Evolutionary conservation across 78 protist species (phyloP).

Genomic region (Chrysochromulina parva): DNA sequence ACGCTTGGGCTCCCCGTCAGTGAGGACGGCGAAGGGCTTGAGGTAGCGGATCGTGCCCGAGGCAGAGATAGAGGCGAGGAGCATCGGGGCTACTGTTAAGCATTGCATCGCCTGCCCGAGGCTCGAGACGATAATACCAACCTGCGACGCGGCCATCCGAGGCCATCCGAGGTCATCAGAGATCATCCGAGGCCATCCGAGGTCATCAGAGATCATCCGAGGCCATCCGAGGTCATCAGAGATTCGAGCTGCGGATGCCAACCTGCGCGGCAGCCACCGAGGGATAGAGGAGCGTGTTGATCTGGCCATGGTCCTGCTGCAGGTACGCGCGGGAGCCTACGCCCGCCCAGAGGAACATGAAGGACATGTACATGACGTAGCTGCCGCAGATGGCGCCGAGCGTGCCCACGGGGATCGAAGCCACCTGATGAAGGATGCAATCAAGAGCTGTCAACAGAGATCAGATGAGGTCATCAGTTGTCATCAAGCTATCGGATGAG

Average conservation of each 20-base stretch:
- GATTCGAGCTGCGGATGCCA: too few species aligned
- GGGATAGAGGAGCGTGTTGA: background rate
- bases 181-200: too few species aligned
- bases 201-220: too few species aligned
- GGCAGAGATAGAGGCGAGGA: background rate
- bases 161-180: too few species aligned
- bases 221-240: too few species aligned
- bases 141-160: background rate
- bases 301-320: slow-evolving; percentile 5
- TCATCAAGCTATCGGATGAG: background rate
- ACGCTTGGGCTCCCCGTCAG: slow-evolving; percentile 16
- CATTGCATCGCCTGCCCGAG: slow-evolving; percentile 13
- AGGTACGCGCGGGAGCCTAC: background rate
- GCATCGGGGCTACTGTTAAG: background rate
- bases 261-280: background rate
- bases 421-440: background rate
- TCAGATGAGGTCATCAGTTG: too few species aligned
- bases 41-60: background rate
- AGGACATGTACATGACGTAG: background rate
- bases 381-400: background rate
- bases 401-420: slow-evolving; percentile 1
- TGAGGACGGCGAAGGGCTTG: background rate
- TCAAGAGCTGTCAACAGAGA: too few species aligned
- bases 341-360: slow-evolving; percentile 4
- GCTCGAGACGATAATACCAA: slow-evolving; percentile 13